Base-by-base conservation (phyloP, 2,329 filamentous ascomycete genomes). In the Alternaria sp. region DNA sequence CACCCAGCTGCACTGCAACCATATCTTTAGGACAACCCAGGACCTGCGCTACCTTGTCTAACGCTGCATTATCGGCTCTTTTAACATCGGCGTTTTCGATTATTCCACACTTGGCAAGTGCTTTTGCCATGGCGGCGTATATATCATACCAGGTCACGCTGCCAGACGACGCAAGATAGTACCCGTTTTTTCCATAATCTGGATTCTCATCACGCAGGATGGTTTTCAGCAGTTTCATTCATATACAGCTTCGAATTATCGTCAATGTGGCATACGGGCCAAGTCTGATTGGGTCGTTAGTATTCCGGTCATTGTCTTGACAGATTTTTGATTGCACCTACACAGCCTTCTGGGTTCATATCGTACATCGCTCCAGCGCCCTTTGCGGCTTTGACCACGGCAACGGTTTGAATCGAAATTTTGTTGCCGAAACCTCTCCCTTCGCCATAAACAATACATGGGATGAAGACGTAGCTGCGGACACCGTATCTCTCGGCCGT, bases 241-340 rank as follows among this genome's bases (percentile, higher is more conserved):
- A 84, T 49, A 52, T 84, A 86, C 0, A 85, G 62, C 0, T 66
- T 67, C 0, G 80, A 76, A 33, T 79, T 86, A 55, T 86, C 84
- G 0, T 66, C 9, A 4, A 86, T 66, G 54, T 86, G 82, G 56
- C 80, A 83, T 5, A 86, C 83, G 0, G 84, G 84, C 84, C 84
- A 86, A 1, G 71, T 49, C 46, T 49, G 33, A 13, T 8, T 49
- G 14, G 5, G 8, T 9, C 11, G 23, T 49, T 4, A 49, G 31
- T 75, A 79, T 83, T 48, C 2, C 49, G 13, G 21, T 21, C 11
- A 74, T 76, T 31, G 28, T 6, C 28, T 33, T 14, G 28, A 10
- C 23, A 21, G 6, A 4, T 5, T 3, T 46, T n/a, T 24, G 2
- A 37, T 11, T 24, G 21, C 8, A 49, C 46, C 9, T 7, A 49